A percentile compares a stretch with the other conserved stretches of the same genome.
Evolutionary conservation across 1,284 basidiomycete genomes (phyloP).

Genomic region (Boletus mariae): DNA sequence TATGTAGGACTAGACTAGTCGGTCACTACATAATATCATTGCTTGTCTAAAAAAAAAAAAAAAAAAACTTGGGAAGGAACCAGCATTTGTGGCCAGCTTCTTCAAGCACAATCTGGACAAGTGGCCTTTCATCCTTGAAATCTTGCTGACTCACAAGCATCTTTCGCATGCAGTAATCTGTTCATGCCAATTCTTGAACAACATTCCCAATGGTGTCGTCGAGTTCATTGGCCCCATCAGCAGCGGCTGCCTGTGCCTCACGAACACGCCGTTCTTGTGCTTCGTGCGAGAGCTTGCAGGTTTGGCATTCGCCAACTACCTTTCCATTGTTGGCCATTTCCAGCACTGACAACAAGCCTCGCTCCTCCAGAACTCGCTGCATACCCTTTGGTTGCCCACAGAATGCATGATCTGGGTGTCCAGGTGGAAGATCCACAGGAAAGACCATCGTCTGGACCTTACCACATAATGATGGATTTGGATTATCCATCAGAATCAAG

Average conservation of each 20-base stretch:
- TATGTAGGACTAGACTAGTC: too few relatives aligned
- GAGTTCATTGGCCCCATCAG: background rate
- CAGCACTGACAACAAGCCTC: background rate
- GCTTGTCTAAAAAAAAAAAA: too few relatives aligned
- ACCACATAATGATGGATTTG: background rate
- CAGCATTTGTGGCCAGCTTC: conserved; percentile 5
- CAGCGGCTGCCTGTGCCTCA: background rate
- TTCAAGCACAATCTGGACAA: conserved; percentile 7
- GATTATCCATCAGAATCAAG: conserved; percentile 1
- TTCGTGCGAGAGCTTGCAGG: conserved; percentile 3
- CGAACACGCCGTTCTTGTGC: background rate
- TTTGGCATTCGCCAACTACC: conserved; percentile 3
- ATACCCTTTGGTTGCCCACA: conserved; percentile 38
- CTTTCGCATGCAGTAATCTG: conserved; percentile 5
- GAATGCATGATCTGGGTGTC: conserved; percentile 15
- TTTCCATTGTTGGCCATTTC: conserved; percentile 10
- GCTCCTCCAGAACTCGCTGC: conserved; percentile 31
- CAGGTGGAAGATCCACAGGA: conserved; percentile 14
- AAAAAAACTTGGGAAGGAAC: conserved; percentile 8
- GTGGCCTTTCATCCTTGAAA: conserved; percentile 6
- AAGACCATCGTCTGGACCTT: conserved; percentile 3
- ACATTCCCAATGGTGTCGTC: background rate
- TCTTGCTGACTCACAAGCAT: conserved; percentile 7
- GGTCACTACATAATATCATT: too few relatives aligned
- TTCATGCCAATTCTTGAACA: too few relatives aligned